Conservation (phyloP, 2,329 filamentous ascomycete genomes). For the Talaromyces sp. region DNA sequence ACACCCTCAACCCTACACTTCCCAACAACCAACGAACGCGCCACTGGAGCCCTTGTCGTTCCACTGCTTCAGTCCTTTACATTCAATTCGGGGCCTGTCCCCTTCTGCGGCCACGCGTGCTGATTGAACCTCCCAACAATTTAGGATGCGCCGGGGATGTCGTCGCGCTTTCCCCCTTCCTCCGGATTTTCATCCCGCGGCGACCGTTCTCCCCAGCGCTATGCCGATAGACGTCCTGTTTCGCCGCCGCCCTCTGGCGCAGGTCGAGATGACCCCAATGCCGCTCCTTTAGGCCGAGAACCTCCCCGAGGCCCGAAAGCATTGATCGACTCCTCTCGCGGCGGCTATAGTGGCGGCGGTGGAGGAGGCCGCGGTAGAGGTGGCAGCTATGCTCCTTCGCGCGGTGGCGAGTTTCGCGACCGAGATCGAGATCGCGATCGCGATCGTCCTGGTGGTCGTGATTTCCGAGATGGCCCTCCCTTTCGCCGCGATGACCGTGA, state of each 20-base stretch:
- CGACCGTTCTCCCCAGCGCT: conserved; percentile 66
- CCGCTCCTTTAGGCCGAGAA: conserved; percentile 58
- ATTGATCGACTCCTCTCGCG: conserved; percentile 63
- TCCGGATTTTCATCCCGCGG: conserved; percentile 56
- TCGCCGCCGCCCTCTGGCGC: conserved; percentile 46
- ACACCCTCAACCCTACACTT: neutral
- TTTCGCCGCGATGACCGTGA: conserved; percentile 34
- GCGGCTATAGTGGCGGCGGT: conserved; percentile 32
- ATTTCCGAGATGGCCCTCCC: conserved; percentile 27
- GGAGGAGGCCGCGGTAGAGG: conserved; percentile 51
- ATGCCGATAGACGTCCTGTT: conserved; percentile 66
- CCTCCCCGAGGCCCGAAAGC: conserved; percentile 79
- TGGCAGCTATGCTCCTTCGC: conserved; percentile 50
- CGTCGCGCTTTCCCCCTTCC: conserved; percentile 59
- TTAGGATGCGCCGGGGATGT: conserved; percentile 41
- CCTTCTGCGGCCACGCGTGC: conserved; percentile 8
- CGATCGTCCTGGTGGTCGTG: conserved; percentile 27
- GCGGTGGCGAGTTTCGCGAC: conserved; percentile 55
- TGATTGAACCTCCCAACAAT: neutral
- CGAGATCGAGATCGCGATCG: conserved; percentile 38
- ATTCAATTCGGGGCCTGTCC: neutral
- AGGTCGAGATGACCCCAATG: conserved; percentile 54
- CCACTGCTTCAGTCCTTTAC: neutral
- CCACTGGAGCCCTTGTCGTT: neutral
- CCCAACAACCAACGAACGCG: neutral